These are phyloP conservation scores for Brachypodium distachyon DNA, from an alignment of 202 grass and related monocot genomes.

Conservation along the genomic window DNA sequence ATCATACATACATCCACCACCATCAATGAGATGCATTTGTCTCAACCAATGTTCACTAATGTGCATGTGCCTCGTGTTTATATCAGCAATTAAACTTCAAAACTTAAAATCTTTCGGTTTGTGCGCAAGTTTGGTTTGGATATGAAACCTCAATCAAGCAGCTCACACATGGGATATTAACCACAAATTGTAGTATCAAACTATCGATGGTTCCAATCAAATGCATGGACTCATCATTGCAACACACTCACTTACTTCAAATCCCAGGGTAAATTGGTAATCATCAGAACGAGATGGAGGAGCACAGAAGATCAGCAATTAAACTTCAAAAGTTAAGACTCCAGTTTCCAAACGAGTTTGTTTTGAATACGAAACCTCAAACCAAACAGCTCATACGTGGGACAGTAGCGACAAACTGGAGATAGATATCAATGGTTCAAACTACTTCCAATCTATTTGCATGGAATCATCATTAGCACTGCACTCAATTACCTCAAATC, in stretches of 20 bases:
- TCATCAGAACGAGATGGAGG: conserved; percentile 73
- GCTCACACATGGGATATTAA: not conserved
- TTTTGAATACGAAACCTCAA: no score
- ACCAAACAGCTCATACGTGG: no score
- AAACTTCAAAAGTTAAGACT: no score
- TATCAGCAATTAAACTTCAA: not conserved
- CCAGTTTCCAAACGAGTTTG: no score
- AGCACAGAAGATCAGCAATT: conserved; percentile 99
- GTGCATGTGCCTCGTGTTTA: not conserved
- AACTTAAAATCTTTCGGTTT: not conserved
- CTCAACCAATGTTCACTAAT: not conserved
- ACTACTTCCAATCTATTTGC: not conserved
- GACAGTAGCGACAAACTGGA: no score
- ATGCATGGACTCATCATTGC: conserved; percentile 3
- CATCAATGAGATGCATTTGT: not conserved
- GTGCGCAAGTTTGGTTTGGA: not conserved
- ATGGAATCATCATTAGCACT: not conserved
- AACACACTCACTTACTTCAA: conserved; percentile 34
- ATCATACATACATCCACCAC: not conserved
- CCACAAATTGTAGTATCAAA: not conserved
- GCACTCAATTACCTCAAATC: conserved; percentile 51
- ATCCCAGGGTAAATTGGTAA: conserved; percentile 76
- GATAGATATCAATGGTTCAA: no score
- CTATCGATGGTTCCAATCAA: not conserved
- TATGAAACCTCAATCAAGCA: not conserved